phyloP scores from a whole-genome alignment of 2,329 filamentous ascomycete species.

The Ceratocystis diversiconidia region DNA sequence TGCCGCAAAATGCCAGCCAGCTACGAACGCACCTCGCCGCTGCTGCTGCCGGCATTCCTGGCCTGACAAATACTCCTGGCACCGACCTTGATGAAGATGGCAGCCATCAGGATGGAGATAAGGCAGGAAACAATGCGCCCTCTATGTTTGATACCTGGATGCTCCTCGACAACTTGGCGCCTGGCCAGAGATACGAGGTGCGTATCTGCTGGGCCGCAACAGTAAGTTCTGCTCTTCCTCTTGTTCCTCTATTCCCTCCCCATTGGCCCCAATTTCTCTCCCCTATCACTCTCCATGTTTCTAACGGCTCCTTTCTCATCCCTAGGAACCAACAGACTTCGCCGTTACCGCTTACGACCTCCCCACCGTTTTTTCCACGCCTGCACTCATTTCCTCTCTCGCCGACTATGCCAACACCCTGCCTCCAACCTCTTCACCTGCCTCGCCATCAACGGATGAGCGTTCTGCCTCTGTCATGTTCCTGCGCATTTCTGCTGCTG shows the following conservation, averaged over 20 bases:
- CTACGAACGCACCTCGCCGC: conserved; percentile 52
- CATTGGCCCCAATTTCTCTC: neutral
- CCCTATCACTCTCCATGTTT: neutral
- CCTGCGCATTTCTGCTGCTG: conserved; percentile 58
- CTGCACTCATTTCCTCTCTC: conserved; percentile 51
- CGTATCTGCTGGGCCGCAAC: conserved; percentile 88
- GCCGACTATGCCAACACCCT: conserved; percentile 38
- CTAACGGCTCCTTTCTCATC: neutral
- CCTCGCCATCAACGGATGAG: neutral
- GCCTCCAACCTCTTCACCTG: neutral
- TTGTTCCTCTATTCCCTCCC: neutral
- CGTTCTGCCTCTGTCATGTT: conserved; percentile 44
- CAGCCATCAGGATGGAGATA: too few species aligned
- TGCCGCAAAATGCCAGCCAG: conserved; percentile 27
- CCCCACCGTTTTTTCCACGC: conserved; percentile 44
- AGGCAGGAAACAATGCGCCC: conserved; percentile 25
- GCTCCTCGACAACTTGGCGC: conserved; percentile 54
- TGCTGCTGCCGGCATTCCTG: conserved; percentile 18
- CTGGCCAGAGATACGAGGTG: conserved; percentile 71
- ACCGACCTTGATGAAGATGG: too few species aligned
- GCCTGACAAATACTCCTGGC: too few species aligned
- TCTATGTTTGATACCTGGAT: conserved; percentile 62
- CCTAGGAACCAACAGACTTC: conserved; percentile 76
- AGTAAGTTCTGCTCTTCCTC: conserved; percentile 38
- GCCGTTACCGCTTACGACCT: conserved; percentile 51